Evolutionary conservation across 306 rosid genomes (phyloP).

Genomic region (cucumber (Cucumis sativus)): DNA sequence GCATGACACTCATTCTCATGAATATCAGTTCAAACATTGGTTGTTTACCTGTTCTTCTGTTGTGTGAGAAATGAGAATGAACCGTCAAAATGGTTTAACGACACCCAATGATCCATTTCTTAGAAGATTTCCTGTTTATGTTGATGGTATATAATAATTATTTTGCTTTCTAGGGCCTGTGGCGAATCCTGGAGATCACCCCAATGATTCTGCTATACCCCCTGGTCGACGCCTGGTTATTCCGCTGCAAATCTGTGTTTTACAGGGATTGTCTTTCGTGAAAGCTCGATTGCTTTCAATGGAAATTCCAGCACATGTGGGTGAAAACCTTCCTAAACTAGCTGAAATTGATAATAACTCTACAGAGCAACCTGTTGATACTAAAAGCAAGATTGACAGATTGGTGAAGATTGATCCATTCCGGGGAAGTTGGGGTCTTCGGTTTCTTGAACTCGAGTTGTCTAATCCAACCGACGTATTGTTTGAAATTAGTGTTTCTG

Average conservation of each 20-base stretch:
- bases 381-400: slow-evolving; percentile 49
- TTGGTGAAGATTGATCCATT: slow-evolving; percentile 85
- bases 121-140: not conserved
- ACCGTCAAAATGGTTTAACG: not conserved
- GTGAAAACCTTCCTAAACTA: slow-evolving; percentile 55
- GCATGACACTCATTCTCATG: not conserved
- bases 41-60: not conserved
- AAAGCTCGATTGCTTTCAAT: slow-evolving; percentile 91
- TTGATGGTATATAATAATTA: not conserved
- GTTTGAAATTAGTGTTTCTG: slow-evolving; percentile 78
- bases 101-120: not conserved
- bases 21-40: not conserved
- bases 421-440: slow-evolving; percentile 92
- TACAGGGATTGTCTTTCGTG: slow-evolving; percentile 83
- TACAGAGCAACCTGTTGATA: slow-evolving; percentile 26
- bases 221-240: slow-evolving; percentile 90
- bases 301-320: slow-evolving; percentile 96
- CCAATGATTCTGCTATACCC: slow-evolving; percentile 40
- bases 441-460: slow-evolving; percentile 88
- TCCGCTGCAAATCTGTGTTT: slow-evolving; percentile 83
- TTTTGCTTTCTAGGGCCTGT: slow-evolving; percentile 47
- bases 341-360: slow-evolving; percentile 25
- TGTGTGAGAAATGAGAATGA: not conserved
- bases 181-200: slow-evolving; percentile 31
- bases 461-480: slow-evolving; percentile 78